These are phyloP conservation scores for Berkeleyomyces rouxiae DNA, from an alignment of 2,329 filamentous ascomycete genomes.

Conservation along the genomic window DNA sequence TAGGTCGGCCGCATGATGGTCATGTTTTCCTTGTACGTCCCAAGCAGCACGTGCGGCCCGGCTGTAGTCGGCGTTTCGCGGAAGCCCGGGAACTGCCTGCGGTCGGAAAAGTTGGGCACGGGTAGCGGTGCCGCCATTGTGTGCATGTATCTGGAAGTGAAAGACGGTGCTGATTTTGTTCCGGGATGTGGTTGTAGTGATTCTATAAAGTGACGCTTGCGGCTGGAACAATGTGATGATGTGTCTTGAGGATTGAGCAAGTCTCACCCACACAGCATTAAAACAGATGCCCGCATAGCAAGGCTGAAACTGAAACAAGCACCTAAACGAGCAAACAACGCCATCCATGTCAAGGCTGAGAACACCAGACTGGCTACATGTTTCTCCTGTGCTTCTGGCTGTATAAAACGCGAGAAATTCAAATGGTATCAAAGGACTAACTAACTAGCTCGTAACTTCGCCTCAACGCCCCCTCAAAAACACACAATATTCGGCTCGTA, in stretches of 20 bases:
- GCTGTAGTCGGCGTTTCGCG: slow-evolving; percentile 17
- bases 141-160: background rate
- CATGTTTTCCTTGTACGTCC: slow-evolving; percentile 30
- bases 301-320: slow-evolving; percentile 7
- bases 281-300: background rate
- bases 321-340: background rate
- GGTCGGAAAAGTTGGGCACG: slow-evolving; percentile 20
- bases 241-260: background rate
- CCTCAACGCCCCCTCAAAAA: background rate
- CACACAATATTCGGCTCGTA: background rate
- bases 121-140: background rate
- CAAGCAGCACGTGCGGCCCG: slow-evolving; percentile 19
- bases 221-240: background rate
- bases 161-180: background rate
- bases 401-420: no score
- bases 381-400: no score
- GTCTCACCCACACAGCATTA: background rate
- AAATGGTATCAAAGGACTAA: no score
- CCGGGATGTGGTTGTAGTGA: no score
- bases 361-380: background rate
- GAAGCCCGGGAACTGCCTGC: slow-evolving; percentile 22
- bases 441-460: no score
- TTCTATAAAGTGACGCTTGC: background rate
- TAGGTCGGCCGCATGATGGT: slow-evolving; percentile 34
- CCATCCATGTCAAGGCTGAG: background rate